These are phyloP conservation scores for Corchorus olitorius DNA, from an alignment of 345 rosid species.

Conservation along the genomic window DNA sequence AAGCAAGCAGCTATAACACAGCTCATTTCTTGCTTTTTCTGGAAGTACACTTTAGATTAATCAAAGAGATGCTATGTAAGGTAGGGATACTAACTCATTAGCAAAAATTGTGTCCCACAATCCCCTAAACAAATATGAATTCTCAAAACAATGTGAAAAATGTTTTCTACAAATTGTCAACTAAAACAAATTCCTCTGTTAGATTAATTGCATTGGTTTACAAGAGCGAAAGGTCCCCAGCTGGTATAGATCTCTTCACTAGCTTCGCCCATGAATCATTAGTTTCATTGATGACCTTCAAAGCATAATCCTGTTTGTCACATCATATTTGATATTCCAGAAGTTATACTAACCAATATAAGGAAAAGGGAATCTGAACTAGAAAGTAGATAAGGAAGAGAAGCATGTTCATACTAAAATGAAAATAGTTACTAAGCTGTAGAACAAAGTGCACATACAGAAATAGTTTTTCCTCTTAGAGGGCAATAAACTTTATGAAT, in stretches of 20 bases:
- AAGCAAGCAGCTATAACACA: no score
- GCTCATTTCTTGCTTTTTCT: no score
- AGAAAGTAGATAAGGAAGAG: no score
- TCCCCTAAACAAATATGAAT: neutral
- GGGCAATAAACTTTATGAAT: neutral
- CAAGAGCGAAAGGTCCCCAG: conserved; percentile 61
- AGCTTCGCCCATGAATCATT: conserved; percentile 82
- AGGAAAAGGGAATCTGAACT: neutral
- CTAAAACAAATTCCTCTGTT: neutral
- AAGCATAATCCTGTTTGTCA: conserved; percentile 58
- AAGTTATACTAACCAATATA: neutral
- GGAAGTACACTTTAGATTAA: neutral
- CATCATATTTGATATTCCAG: neutral
- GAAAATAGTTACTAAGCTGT: neutral
- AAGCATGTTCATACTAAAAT: neutral
- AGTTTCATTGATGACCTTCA: conserved; percentile 70
- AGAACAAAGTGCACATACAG: neutral
- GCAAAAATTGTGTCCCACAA: neutral
- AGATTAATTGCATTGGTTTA: conserved; percentile 6
- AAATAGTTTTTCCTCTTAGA: neutral
- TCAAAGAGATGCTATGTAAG: neutral
- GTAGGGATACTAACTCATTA: neutral
- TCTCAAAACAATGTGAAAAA: neutral
- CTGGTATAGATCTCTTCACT: conserved; percentile 61
- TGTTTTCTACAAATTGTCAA: neutral